Conservation (phyloP, 495 filamentous ascomycete genomes). For the Aspergillus taichungensis region DNA sequence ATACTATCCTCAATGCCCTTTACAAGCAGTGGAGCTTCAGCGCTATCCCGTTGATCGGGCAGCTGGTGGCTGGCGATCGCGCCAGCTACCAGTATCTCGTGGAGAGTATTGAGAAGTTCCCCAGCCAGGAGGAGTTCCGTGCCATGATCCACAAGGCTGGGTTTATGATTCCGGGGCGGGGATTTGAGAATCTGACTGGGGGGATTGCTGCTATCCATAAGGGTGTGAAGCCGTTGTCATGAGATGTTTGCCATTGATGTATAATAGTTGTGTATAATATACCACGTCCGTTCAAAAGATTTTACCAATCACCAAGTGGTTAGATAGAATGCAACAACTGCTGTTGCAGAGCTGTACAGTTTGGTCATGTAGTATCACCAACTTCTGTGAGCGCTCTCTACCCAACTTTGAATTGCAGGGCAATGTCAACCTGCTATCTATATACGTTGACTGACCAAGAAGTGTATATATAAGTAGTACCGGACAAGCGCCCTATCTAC, state of each 20-base stretch:
- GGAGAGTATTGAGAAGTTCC: conserved; percentile 94
- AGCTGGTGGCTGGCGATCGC: conserved; percentile 87
- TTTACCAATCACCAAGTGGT: no score
- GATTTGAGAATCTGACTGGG: conserved; percentile 80
- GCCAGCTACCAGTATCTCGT: conserved; percentile 98
- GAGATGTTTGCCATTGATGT: neutral
- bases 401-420: no score
- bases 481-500: no score
- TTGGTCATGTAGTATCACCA: no score
- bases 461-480: no score
- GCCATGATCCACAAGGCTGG: conserved; percentile 85
- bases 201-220: conserved; percentile 95
- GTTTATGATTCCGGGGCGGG: conserved; percentile 71
- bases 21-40: conserved; percentile 96
- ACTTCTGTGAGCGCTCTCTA: no score
- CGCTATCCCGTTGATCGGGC: conserved; percentile 89
- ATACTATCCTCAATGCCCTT: conserved; percentile 63
- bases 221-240: conserved; percentile 72
- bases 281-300: no score
- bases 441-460: no score
- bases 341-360: no score
- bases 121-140: conserved; percentile 71
- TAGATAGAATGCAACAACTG: no score
- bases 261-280: no score
- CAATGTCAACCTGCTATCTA: no score